Conservation (phyloP, 352 stramenopile species). For the Globisporangium recalcitrans region DNA sequence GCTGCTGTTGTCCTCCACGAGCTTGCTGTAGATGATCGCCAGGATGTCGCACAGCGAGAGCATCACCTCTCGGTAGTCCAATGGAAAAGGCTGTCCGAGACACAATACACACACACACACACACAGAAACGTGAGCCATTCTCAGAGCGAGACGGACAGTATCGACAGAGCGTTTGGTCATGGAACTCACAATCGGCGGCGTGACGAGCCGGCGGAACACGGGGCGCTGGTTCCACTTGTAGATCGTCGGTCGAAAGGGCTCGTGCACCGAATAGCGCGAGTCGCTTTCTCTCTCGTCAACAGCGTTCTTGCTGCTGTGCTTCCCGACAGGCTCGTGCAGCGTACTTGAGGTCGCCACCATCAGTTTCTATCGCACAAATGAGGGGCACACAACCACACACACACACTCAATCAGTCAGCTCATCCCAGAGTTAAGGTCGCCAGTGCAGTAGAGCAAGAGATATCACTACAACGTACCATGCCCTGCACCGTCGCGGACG, state of each 20-base stretch:
- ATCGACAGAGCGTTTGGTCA: neutral
- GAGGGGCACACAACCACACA: neutral
- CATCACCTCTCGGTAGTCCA: constrained; percentile 80
- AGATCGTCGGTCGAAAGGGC: constrained; percentile 55
- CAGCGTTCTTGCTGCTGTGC: constrained; percentile 4
- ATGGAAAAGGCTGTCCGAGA: constrained; percentile 49
- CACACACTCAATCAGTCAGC: neutral
- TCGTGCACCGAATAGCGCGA: constrained; percentile 40
- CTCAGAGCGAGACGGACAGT: neutral
- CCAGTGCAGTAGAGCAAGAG: neutral
- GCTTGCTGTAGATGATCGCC: constrained; percentile 76
- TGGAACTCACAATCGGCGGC: constrained; percentile 51
- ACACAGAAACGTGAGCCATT: neutral
- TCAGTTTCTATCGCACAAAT: constrained; percentile 54
- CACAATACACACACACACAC: neutral
- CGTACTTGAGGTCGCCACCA: constrained; percentile 68
- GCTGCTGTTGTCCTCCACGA: constrained; percentile 70
- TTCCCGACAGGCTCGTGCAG: constrained; percentile 49
- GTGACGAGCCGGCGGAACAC: constrained; percentile 71
- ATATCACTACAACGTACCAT: constrained; percentile 43
- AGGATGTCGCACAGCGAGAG: constrained; percentile 81
- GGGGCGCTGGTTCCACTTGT: constrained; percentile 83
- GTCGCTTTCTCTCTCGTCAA: constrained; percentile 18
- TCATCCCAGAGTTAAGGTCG: neutral
- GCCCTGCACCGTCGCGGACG: constrained; percentile 64